phyloP scores from a whole-genome alignment of 164 flowering plant species.

The Brasenia schreberi region DNA sequence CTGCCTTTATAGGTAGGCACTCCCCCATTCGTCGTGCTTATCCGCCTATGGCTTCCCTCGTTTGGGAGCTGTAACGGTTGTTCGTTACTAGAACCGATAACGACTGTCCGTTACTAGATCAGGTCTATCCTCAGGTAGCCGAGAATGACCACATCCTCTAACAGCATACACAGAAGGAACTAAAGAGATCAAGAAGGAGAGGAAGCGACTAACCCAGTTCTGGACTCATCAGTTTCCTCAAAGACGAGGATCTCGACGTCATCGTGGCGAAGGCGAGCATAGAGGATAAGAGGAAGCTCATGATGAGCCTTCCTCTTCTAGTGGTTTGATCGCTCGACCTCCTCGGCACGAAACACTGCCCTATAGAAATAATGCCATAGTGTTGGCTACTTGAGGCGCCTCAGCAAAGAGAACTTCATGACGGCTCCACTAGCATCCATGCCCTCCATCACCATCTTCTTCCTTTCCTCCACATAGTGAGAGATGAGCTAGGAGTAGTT shows the following conservation, averaged over 20 bases:
- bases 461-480: neutral
- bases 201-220: neutral
- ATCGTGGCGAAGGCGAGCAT: constrained; percentile 54
- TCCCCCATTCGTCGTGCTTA: too few species aligned
- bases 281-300: constrained; percentile 54
- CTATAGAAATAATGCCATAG: constrained; percentile 69
- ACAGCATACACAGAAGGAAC: too few species aligned
- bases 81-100: too few species aligned
- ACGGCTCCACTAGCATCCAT: constrained; percentile 3
- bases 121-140: too few species aligned
- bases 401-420: constrained; percentile 41
- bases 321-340: constrained; percentile 38
- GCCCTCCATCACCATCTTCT: neutral
- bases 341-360: constrained; percentile 79
- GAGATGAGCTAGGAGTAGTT: neutral
- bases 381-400: constrained; percentile 58
- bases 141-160: too few species aligned
- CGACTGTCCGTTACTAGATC: too few species aligned
- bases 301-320: constrained; percentile 83
- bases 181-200: neutral
- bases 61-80: too few species aligned
- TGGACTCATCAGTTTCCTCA: constrained; percentile 29
- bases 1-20: too few species aligned
- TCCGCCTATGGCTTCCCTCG: too few species aligned
- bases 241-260: constrained; percentile 35